A percentile compares a stretch with the other conserved stretches of the same genome.
Conservation (phyloP, 1,284 basidiomycete species). For the Ustilago crameri region DNA sequence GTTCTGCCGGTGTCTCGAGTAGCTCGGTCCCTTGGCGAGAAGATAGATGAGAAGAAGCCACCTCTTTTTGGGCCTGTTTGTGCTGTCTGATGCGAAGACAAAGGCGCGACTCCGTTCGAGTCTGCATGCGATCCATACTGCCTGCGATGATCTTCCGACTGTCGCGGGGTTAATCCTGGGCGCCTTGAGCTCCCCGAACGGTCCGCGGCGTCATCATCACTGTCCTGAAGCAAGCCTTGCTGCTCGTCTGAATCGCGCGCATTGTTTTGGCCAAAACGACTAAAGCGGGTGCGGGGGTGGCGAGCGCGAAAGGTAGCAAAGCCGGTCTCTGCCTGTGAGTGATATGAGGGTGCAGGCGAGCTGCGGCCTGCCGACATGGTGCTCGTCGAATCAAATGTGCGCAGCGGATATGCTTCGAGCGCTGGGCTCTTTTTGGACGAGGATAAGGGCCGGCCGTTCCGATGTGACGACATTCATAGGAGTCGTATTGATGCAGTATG, state of each 20-base stretch:
- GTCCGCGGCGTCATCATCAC: constrained; percentile 19
- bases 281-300: constrained; percentile 35
- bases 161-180: constrained; percentile 21
- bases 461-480: constrained; percentile 36
- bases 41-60: constrained; percentile 35
- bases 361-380: constrained; percentile 39
- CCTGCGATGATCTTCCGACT: constrained; percentile 40
- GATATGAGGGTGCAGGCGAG: constrained; percentile 40
- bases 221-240: constrained; percentile 39
- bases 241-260: constrained; percentile 46
- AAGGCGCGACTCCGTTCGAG: constrained; percentile 18
- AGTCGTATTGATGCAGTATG: constrained; percentile 1
- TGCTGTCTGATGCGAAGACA: constrained; percentile 12
- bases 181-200: constrained; percentile 15
- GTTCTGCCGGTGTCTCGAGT: constrained; percentile 38
- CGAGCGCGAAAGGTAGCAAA: constrained; percentile 46
- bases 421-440: constrained; percentile 16
- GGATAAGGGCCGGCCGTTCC: constrained; percentile 5
- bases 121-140: constrained; percentile 37
- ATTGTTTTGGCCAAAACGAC: constrained; percentile 47
- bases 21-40: constrained; percentile 20
- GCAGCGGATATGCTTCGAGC: constrained; percentile 31
- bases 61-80: constrained; percentile 32
- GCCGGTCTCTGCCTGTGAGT: constrained; percentile 32
- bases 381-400: constrained; percentile 3